Conservation (phyloP, 805 yeast species). For the Spathaspora arborariae region DNA sequence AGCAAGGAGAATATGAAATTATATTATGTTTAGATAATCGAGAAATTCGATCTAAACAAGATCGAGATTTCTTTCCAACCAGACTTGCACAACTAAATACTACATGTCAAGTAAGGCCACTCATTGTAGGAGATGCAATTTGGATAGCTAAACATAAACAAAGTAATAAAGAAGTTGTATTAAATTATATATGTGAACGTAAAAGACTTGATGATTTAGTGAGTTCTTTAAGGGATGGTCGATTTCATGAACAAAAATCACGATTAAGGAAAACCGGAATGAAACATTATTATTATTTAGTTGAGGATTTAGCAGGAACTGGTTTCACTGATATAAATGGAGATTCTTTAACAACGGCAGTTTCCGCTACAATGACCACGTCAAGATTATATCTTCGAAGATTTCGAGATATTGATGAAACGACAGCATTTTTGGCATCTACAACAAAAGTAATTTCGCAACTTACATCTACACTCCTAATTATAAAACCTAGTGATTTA, state of each 20-base stretch:
- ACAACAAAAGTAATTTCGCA: conserved; percentile 43
- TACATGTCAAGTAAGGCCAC: conserved; percentile 47
- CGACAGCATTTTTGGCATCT: conserved; percentile 55
- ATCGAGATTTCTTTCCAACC: conserved; percentile 65
- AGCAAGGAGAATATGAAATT: conserved; percentile 53
- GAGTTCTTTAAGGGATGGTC: conserved; percentile 77
- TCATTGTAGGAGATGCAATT: conserved; percentile 81
- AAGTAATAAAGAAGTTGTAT: conserved; percentile 59
- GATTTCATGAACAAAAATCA: conserved; percentile 83
- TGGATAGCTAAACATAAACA: conserved; percentile 78
- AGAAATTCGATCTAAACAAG: conserved; percentile 66
- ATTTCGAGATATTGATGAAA: conserved; percentile 70
- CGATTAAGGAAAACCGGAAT: conserved; percentile 70
- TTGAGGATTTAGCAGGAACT: conserved; percentile 61
- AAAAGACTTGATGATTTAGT: conserved; percentile 86
- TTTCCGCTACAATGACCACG: conserved; percentile 63
- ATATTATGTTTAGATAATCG: conserved; percentile 72
- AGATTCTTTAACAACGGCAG: conserved; percentile 74
- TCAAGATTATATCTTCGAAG: conserved; percentile 65
- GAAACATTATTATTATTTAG: conserved; percentile 63
- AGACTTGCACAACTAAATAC: conserved; percentile 50
- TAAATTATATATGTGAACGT: conserved; percentile 85
- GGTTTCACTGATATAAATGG: conserved; percentile 20
- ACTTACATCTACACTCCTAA: conserved; percentile 34
- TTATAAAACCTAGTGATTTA: conserved; percentile 48